A percentile compares a stretch with the other conserved stretches of the same genome.
Evolutionary conservation across 1,284 basidiomycete species (phyloP).

Genomic region (Psilocybe mexicana): DNA sequence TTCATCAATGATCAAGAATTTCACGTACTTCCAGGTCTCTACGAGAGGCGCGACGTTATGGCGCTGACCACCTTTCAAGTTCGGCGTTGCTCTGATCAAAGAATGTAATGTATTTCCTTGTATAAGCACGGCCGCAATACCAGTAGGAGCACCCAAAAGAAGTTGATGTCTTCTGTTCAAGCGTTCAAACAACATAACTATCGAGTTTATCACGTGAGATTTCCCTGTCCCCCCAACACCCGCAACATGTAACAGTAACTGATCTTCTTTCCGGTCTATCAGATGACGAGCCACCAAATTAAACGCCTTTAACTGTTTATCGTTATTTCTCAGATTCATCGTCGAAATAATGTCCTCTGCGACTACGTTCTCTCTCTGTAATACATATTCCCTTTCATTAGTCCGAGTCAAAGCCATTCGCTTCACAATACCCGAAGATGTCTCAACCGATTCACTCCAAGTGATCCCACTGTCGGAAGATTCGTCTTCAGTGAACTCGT

Average conservation of each 20-base stretch:
- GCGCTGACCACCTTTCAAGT: not conserved
- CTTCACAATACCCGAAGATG: no score
- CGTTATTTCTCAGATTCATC: no score
- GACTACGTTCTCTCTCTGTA: no score
- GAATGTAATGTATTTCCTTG: slow-evolving; percentile 11
- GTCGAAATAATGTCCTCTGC: no score
- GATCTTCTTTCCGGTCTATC: not conserved
- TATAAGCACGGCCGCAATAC: slow-evolving; percentile 12
- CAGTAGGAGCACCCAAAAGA: slow-evolving; percentile 10
- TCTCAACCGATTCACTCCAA: no score
- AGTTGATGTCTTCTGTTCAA: not conserved
- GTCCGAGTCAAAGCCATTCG: no score
- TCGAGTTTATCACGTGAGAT: slow-evolving; percentile 10
- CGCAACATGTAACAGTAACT: slow-evolving; percentile 10
- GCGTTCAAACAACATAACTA: slow-evolving; percentile 4
- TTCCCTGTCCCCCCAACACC: slow-evolving; percentile 15
- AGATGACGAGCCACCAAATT: slow-evolving; percentile 2
- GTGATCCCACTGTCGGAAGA: no score
- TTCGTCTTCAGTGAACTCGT: no score
- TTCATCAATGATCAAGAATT: slow-evolving; percentile 17
- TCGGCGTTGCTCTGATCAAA: not conserved
- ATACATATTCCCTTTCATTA: no score
- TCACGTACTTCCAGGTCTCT: slow-evolving; percentile 5
- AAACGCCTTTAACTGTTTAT: not conserved
- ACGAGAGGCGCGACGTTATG: not conserved